These are phyloP conservation scores for Thamnidium elegans DNA, from an alignment of 192 early-diverging fungal species.

Conservation along the genomic window DNA sequence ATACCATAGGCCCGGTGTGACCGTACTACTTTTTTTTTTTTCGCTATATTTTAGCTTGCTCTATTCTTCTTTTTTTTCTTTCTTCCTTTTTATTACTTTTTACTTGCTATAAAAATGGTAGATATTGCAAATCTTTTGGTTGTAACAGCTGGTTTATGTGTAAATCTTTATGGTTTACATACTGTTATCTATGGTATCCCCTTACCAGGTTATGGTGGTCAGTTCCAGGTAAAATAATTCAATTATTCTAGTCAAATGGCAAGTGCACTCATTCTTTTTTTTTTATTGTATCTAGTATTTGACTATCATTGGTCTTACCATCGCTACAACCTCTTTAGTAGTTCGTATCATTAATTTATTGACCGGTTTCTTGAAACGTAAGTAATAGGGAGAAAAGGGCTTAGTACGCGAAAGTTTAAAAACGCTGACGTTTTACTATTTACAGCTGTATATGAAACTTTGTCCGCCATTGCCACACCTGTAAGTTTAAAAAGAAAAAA, in stretches of 20 bases:
- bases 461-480: conserved; percentile 24
- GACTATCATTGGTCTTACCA: conserved; percentile 28
- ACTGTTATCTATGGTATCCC: not conserved
- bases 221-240: conserved; percentile 18
- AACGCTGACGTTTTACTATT: not conserved
- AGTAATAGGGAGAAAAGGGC: not conserved
- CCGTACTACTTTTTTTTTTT: too few relatives aligned
- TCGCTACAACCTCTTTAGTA: conserved; percentile 12
- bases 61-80: too few relatives aligned
- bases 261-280: too few relatives aligned
- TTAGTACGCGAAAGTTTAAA: not conserved
- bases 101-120: too few relatives aligned
- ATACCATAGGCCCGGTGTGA: too few relatives aligned
- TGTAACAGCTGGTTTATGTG: conserved; percentile 5
- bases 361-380: conserved; percentile 24
- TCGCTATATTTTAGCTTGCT: too few relatives aligned
- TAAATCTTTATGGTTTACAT: conserved; percentile 7
- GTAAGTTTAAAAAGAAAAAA: conserved; percentile 14
- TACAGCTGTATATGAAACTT: conserved; percentile 13
- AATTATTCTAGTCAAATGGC: not conserved
- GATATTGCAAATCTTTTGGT: not conserved
- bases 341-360: conserved; percentile 26
- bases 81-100: too few relatives aligned
- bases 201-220: conserved; percentile 22
- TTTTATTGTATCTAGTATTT: conserved; percentile 13